Percentiles rank a stretch among this genome's conserved stretches.
phyloP scores from a whole-genome alignment of 495 filamentous ascomycete genomes.

The Bathelium albidoporum region DNA sequence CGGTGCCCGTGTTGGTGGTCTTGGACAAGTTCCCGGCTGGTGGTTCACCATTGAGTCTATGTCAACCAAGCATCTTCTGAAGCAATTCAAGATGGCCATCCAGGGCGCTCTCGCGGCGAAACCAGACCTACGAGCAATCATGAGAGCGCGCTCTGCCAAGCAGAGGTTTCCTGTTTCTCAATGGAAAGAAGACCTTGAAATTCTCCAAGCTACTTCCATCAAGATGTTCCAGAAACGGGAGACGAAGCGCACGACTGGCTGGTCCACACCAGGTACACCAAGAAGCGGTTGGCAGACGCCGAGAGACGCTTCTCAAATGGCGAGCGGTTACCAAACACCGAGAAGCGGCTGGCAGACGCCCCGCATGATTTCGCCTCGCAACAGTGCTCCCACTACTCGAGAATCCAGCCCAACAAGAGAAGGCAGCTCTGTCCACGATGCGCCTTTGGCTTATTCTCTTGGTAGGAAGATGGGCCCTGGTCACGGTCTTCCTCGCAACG shows the following conservation, averaged over 20 bases:
- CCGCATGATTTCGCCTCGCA: conserved; percentile 6
- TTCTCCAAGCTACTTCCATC: conserved; percentile 30
- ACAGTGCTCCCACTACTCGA: conserved; percentile 12
- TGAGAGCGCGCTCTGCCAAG: conserved; percentile 66
- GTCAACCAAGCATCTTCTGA: conserved; percentile 56
- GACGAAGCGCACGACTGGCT: conserved; percentile 9
- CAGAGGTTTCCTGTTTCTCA: conserved; percentile 59
- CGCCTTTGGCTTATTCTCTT: conserved; percentile 1
- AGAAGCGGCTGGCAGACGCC: conserved; percentile 17
- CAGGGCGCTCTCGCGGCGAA: conserved; percentile 55
- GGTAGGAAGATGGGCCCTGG: conserved; percentile 1
- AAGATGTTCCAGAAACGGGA: conserved; percentile 20
- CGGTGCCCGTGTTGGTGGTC: conserved; percentile 55
- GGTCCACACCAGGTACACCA: conserved; percentile 9
- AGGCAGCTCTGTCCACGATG: conserved; percentile 5
- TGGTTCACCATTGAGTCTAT: conserved; percentile 63
- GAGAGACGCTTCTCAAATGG: background rate
- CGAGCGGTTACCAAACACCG: conserved; percentile 15
- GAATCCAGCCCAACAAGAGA: conserved; percentile 10
- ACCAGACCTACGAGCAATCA: conserved; percentile 46
- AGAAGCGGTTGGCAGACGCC: conserved; percentile 18
- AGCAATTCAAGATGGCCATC: conserved; percentile 63
- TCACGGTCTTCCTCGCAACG: background rate
- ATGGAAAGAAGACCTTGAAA: conserved; percentile 34
- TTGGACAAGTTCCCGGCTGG: conserved; percentile 75